These are phyloP conservation scores for Ceratocystis destructans DNA, from an alignment of 2,329 filamentous ascomycete genomes.

Conservation along the genomic window DNA sequence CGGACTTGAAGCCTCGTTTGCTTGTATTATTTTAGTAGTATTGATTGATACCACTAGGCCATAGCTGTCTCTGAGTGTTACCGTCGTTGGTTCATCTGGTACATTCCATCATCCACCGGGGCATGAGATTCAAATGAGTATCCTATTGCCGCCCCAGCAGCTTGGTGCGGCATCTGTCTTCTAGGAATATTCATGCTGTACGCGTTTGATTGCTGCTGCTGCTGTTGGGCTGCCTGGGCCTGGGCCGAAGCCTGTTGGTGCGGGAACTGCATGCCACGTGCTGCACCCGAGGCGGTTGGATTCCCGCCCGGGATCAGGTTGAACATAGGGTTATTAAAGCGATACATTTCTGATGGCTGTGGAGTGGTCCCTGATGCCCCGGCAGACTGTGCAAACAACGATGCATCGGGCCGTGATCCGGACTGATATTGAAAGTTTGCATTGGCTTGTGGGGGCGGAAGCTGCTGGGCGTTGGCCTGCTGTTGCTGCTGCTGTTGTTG, in stretches of 20 bases:
- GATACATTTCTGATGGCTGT: slow-evolving; percentile 7
- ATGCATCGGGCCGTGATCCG: slow-evolving; percentile 4
- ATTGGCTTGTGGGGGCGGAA: slow-evolving; percentile 10
- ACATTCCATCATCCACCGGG: slow-evolving; percentile 9
- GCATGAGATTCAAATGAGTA: slow-evolving; percentile 12
- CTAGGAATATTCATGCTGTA: neutral
- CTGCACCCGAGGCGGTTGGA: neutral
- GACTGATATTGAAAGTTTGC: slow-evolving; percentile 5
- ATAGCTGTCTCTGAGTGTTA: neutral
- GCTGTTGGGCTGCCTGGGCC: slow-evolving; percentile 10
- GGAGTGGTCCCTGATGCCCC: slow-evolving; percentile 1
- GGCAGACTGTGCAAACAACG: slow-evolving; percentile 8
- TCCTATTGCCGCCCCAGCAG: neutral
- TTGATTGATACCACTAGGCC: too few relatives aligned
- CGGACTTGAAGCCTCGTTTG: neutral
- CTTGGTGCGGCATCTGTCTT: neutral
- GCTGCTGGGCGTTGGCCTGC: neutral
- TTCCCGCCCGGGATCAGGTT: neutral
- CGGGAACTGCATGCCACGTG: slow-evolving; percentile 12
- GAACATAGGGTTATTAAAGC: neutral
- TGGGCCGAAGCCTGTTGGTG: slow-evolving; percentile 8
- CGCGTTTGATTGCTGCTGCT: slow-evolving; percentile 8
- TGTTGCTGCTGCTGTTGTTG: slow-evolving; percentile 5
- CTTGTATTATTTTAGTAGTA: slow-evolving; percentile 1
- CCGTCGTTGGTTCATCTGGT: slow-evolving; percentile 5